These are phyloP conservation scores for Hypomontagnella monticulosa DNA, from an alignment of 495 filamentous ascomycete genomes.

Conservation along the genomic window DNA sequence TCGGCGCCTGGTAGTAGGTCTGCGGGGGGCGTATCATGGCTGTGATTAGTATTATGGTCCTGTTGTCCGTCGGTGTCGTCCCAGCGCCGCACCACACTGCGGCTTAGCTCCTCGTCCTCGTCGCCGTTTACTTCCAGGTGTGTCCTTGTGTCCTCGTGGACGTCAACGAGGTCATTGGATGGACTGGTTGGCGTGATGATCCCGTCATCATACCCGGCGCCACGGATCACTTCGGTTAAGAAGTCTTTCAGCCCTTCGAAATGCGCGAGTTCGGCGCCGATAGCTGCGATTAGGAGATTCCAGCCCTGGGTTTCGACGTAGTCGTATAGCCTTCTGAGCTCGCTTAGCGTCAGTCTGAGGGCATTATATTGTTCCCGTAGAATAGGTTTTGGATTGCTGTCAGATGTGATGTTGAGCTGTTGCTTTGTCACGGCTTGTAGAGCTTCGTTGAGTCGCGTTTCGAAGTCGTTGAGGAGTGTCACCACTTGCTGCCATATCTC, in stretches of 20 bases:
- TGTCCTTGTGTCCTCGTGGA: slow-evolving; percentile 12
- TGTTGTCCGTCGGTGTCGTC: slow-evolving; percentile 28
- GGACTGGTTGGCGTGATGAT: slow-evolving; percentile 33
- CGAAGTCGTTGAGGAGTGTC: slow-evolving; percentile 71
- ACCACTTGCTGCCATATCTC: slow-evolving; percentile 80
- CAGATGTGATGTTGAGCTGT: slow-evolving; percentile 3
- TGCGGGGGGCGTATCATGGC: not conserved
- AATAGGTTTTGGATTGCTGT: slow-evolving; percentile 42
- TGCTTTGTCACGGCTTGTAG: slow-evolving; percentile 53
- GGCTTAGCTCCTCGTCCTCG: slow-evolving; percentile 39
- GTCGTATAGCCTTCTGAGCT: slow-evolving; percentile 68
- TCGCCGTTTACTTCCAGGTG: not conserved
- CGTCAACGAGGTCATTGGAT: slow-evolving; percentile 20
- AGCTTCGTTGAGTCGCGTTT: slow-evolving; percentile 66
- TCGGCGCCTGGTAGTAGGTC: slow-evolving; percentile 28
- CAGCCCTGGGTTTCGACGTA: slow-evolving; percentile 74
- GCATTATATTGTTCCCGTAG: slow-evolving; percentile 60
- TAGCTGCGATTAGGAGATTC: slow-evolving; percentile 88
- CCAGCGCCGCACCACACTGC: slow-evolving; percentile 44
- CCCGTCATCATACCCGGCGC: slow-evolving; percentile 43
- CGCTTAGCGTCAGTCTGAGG: slow-evolving; percentile 64
- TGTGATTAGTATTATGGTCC: not conserved
- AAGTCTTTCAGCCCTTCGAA: slow-evolving; percentile 74
- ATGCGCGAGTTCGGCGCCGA: slow-evolving; percentile 89
- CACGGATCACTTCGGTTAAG: slow-evolving; percentile 63